Evolutionary conservation across 257 asterid genomes (phyloP).

Genomic region (Gardenia jasminoides): DNA sequence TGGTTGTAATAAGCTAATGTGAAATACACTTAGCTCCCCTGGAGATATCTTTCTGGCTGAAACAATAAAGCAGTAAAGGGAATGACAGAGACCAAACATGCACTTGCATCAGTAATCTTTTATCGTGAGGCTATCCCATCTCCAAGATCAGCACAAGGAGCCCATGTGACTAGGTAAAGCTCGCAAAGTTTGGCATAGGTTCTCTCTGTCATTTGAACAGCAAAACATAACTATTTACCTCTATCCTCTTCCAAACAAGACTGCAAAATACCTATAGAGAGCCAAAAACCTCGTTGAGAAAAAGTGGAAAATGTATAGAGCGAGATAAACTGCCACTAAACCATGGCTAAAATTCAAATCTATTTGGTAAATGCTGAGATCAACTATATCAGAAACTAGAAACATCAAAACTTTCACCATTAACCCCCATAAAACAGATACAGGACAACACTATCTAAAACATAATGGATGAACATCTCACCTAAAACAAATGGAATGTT

Average conservation of each 20-base stretch:
- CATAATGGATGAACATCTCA: background rate
- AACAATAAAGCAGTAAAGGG: background rate
- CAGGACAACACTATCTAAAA: background rate
- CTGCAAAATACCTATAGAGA: no score
- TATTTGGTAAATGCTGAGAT: background rate
- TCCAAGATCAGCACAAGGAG: no score
- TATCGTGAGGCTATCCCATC: no score
- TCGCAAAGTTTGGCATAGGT: no score
- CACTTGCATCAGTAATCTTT: no score
- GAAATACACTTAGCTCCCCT: background rate
- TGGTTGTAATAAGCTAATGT: background rate
- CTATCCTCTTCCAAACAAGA: no score
- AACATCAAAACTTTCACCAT: slow-evolving; percentile 7
- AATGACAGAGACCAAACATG: no score
- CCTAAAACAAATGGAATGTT: background rate
- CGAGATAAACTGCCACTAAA: background rate
- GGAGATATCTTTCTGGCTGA: background rate
- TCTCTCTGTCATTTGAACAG: no score
- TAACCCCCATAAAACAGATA: background rate
- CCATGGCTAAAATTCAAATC: background rate
- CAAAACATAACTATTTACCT: no score
- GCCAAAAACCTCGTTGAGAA: no score
- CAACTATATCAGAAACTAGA: slow-evolving; percentile 1
- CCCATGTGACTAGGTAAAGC: no score
- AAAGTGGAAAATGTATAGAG: no score